Evolutionary conservation across 2,329 filamentous ascomycete species (phyloP).

Genomic region (Hymenoscyphus repandus): DNA sequence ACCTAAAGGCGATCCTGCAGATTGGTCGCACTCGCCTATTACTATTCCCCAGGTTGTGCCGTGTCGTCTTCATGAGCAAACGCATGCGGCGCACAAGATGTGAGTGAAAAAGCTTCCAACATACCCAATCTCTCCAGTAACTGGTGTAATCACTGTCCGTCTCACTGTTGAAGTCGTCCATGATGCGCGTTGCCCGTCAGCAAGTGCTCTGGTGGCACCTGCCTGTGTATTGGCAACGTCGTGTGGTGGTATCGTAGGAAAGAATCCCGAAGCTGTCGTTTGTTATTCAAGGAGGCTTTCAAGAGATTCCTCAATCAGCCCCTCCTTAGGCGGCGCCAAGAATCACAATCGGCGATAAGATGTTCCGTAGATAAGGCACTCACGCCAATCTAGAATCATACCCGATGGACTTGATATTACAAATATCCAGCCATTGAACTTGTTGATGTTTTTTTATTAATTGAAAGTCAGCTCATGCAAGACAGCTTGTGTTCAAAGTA

Average conservation of each 20-base stretch:
- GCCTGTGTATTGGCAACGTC: slow-evolving; percentile 23
- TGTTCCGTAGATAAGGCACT: no score
- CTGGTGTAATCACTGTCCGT: slow-evolving; percentile 98
- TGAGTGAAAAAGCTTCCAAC: slow-evolving; percentile 36
- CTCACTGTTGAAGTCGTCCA: slow-evolving; percentile 98
- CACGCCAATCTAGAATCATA: neutral
- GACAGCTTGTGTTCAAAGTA: no score
- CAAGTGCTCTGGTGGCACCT: slow-evolving; percentile 28
- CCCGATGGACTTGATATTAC: no score
- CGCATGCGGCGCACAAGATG: slow-evolving; percentile 15
- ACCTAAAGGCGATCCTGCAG: neutral
- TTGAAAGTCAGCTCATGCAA: no score
- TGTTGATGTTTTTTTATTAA: no score
- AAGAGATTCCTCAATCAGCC: no score
- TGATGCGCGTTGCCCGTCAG: slow-evolving; percentile 36
- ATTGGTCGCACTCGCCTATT: slow-evolving; percentile 1
- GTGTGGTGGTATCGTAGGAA: slow-evolving; percentile 6
- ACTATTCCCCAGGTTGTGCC: slow-evolving; percentile 1
- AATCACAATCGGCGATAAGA: no score
- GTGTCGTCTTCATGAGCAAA: slow-evolving; percentile 4
- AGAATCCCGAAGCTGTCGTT: slow-evolving; percentile 14
- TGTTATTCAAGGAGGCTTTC: neutral
- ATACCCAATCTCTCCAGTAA: slow-evolving; percentile 99
- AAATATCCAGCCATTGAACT: no score
- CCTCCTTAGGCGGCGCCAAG: neutral